Evolutionary conservation across 495 filamentous ascomycete genomes (phyloP), one percentile per base, ranked within the genome.

Genomic region (Aspergillus asperescens): DNA sequence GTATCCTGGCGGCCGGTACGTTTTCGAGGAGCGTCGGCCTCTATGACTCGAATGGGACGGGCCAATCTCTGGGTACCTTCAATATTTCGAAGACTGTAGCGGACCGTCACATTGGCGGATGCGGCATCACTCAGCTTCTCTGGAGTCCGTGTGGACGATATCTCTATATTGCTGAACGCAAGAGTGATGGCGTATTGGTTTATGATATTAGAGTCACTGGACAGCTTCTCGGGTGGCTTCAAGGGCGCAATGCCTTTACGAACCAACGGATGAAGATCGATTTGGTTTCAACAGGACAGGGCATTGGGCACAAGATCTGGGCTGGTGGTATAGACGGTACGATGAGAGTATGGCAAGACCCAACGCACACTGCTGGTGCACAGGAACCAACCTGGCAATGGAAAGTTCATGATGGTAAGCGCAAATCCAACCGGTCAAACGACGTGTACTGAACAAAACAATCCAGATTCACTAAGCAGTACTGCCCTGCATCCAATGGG

Each of bases 121-220:
- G 67, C 0, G 92, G 93, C 2, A 66, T 97, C 16, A 85, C 82
- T 24, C 85, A 93, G 58, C 72, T 88, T 10, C 43, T 76, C 2
- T 95, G 89, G 91, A 92, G 87, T 57, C 78, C 82, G 0, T 92
- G 89, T 71, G 92, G 89, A n/a, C 73, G 81, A 53, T 97, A 96
- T 68, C 68, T 98, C 27, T 84, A 88, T 59, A 81, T 95, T 13
- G 86, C 83, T n/a, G 94, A 97, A 74, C 78, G 94, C 28, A 81
- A 81, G 58, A 85, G 88, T 44, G 75, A 79, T 32, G 85, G 83
- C 5, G 63, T 96, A 8, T 63, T 88, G 44, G 77, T 95, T 2
- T 96, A 90, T 70, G 93, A 98, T 70, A 74, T 96, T 23, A 78
- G 94, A 12, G 85, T 85, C 5, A 80, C 81, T 7, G 79, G 85